Percentiles rank a stretch among this genome's conserved stretches.
Evolutionary conservation across 2,329 filamentous ascomycete genomes (phyloP).

Genomic region (Talaromyces pinophilus): DNA sequence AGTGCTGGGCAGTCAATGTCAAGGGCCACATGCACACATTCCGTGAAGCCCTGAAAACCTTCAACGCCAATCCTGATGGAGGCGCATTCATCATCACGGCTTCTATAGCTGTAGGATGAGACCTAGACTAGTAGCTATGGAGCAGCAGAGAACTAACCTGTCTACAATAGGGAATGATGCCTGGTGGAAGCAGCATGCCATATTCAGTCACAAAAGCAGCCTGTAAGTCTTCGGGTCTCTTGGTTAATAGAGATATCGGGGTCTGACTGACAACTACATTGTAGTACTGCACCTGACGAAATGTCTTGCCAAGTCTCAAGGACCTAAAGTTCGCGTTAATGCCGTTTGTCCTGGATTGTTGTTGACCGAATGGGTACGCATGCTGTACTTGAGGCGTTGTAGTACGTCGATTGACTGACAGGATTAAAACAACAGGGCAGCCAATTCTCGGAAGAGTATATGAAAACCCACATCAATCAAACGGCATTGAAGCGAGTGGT

Average conservation of each 20-base stretch:
- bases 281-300: slow-evolving; percentile 65
- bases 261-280: slow-evolving; percentile 13
- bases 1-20: slow-evolving; percentile 66
- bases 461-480: slow-evolving; percentile 56
- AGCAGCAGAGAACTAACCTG: not conserved
- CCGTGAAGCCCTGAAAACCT: slow-evolving; percentile 59
- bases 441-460: slow-evolving; percentile 59
- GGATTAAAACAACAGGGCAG: slow-evolving; percentile 47
- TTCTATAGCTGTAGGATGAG: slow-evolving; percentile 56
- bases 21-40: slow-evolving; percentile 57
- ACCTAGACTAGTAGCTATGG: slow-evolving; percentile 9
- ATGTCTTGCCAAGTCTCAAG: slow-evolving; percentile 63
- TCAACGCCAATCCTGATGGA: slow-evolving; percentile 63
- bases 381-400: not conserved
- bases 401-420: not conserved
- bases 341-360: slow-evolving; percentile 65
- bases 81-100: slow-evolving; percentile 65
- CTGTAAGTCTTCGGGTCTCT: slow-evolving; percentile 40
- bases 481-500: slow-evolving; percentile 63
- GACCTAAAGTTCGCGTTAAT: slow-evolving; percentile 64
- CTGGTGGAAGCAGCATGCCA: slow-evolving; percentile 62
- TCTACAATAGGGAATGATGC: slow-evolving; percentile 47
- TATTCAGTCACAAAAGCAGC: slow-evolving; percentile 79
- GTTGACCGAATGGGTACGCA: slow-evolving; percentile 65
- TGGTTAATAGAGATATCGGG: not conserved